phyloP scores from a whole-genome alignment of 2,329 filamentous ascomycete genomes.

The Tolypocladium amazonense region DNA sequence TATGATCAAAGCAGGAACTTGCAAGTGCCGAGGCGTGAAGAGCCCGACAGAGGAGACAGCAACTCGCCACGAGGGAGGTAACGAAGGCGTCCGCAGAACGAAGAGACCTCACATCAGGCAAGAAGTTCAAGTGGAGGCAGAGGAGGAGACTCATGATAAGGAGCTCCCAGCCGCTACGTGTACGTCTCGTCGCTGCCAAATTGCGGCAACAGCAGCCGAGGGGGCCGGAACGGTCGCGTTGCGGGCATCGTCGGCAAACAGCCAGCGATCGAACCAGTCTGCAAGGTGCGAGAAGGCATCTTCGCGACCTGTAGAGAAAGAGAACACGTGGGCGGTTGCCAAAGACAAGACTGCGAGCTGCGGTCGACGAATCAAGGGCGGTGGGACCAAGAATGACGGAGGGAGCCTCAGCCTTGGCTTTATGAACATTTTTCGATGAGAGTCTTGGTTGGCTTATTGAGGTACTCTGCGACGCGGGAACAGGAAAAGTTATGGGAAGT shows the following conservation, averaged over 20 bases:
- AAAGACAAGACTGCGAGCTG: background rate
- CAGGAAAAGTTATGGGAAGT: background rate
- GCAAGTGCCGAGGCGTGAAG: background rate
- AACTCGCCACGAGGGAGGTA: background rate
- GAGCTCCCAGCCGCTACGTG: background rate
- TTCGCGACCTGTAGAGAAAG: background rate
- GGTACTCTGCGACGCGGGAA: background rate
- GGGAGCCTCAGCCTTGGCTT: background rate
- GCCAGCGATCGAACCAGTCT: slow-evolving; percentile 2
- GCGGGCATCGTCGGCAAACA: slow-evolving; percentile 4
- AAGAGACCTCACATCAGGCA: slow-evolving; percentile 1
- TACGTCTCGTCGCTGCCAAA: background rate
- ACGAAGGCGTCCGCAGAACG: background rate
- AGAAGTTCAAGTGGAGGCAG: background rate
- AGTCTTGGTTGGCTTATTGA: background rate
- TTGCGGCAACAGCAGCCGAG: background rate
- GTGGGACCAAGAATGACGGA: background rate
- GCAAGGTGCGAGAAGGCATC: slow-evolving; percentile 1
- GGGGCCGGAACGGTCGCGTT: background rate
- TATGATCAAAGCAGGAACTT: background rate
- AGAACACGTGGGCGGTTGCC: slow-evolving; percentile 2
- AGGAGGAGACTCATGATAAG: background rate
- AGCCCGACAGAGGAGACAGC: background rate
- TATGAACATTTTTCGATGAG: slow-evolving; percentile 3
- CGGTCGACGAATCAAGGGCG: background rate